Conservation (phyloP, 495 filamentous ascomycete genomes). For the Neurospora terricola region DNA sequence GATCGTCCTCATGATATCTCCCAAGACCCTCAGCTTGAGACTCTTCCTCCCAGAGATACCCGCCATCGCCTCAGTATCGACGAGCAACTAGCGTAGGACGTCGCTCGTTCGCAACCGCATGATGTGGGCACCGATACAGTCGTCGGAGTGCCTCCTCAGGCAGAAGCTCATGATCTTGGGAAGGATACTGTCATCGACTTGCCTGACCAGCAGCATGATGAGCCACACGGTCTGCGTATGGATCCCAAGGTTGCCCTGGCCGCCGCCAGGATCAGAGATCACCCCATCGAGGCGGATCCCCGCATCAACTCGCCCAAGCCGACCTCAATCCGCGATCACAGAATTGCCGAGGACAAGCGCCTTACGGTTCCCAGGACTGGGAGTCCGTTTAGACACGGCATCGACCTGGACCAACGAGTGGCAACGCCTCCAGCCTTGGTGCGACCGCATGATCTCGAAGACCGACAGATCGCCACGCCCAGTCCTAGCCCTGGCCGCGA, state of each 20-base stretch:
- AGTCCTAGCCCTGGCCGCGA: slow-evolving; percentile 7
- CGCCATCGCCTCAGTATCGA: neutral
- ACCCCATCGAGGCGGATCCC: slow-evolving; percentile 7
- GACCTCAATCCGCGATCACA: slow-evolving; percentile 3
- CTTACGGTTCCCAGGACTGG: neutral
- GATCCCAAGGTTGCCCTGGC: neutral
- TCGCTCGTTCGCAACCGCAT: neutral
- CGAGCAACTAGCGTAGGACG: neutral
- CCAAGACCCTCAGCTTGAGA: neutral
- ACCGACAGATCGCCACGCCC: slow-evolving; percentile 5
- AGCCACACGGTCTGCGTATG: neutral
- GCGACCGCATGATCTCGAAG: slow-evolving; percentile 5
- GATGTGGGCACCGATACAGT: neutral
- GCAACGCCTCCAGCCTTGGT: slow-evolving; percentile 8
- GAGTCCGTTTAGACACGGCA: slow-evolving; percentile 2
- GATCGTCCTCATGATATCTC: neutral
- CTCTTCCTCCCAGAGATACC: neutral
- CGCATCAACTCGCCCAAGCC: slow-evolving; percentile 3
- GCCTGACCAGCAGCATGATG: neutral
- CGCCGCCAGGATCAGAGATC: neutral
- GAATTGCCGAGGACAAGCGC: slow-evolving; percentile 7
- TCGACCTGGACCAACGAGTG: slow-evolving; percentile 9
- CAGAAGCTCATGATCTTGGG: neutral
- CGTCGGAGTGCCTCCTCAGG: neutral
- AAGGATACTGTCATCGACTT: neutral